These are phyloP conservation scores for Fusarium illudens DNA, from an alignment of 2,329 filamentous ascomycete genomes.

Conservation along the genomic window DNA sequence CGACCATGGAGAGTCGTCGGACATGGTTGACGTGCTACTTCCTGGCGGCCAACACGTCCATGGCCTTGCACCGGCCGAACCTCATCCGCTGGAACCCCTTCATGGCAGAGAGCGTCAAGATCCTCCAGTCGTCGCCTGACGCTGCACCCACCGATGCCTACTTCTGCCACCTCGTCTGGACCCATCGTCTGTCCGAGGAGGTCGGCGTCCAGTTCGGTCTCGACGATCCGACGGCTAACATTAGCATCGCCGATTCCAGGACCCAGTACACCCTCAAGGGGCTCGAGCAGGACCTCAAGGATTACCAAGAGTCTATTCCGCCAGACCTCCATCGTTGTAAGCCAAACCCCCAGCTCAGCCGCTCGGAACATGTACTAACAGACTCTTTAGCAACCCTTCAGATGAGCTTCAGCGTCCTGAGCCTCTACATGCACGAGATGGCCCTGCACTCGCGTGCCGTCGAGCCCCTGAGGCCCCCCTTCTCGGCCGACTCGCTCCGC, in stretches of 20 bases:
- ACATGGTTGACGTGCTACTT: slow-evolving; percentile 69
- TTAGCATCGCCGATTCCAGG: slow-evolving; percentile 68
- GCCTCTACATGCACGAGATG: slow-evolving; percentile 79
- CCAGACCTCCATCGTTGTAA: slow-evolving; percentile 64
- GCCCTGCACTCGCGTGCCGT: slow-evolving; percentile 71
- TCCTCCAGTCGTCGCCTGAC: slow-evolving; percentile 62
- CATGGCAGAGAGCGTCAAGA: slow-evolving; percentile 66
- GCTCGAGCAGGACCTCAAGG: slow-evolving; percentile 71
- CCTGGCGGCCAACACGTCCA: slow-evolving; percentile 65
- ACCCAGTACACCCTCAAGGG: slow-evolving; percentile 70
- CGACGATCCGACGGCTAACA: slow-evolving; percentile 66
- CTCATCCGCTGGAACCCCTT: slow-evolving; percentile 68
- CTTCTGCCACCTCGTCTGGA: slow-evolving; percentile 67
- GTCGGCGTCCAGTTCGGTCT: slow-evolving; percentile 71
- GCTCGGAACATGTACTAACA: slow-evolving; percentile 19
- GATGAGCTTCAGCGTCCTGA: slow-evolving; percentile 71
- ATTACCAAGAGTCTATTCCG: slow-evolving; percentile 65
- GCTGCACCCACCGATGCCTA: slow-evolving; percentile 65
- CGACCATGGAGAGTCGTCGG: slow-evolving; percentile 63
- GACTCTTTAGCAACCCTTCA: slow-evolving; percentile 64
- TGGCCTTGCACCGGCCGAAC: slow-evolving; percentile 68
- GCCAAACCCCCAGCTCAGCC: slow-evolving; percentile 36
- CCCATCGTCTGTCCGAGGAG: slow-evolving; percentile 72
- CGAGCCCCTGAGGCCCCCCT: slow-evolving; percentile 62
- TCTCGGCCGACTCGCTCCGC: slow-evolving; percentile 56